Conservation (phyloP, 306 rosid genomes). For the Quercus rubra region DNA sequence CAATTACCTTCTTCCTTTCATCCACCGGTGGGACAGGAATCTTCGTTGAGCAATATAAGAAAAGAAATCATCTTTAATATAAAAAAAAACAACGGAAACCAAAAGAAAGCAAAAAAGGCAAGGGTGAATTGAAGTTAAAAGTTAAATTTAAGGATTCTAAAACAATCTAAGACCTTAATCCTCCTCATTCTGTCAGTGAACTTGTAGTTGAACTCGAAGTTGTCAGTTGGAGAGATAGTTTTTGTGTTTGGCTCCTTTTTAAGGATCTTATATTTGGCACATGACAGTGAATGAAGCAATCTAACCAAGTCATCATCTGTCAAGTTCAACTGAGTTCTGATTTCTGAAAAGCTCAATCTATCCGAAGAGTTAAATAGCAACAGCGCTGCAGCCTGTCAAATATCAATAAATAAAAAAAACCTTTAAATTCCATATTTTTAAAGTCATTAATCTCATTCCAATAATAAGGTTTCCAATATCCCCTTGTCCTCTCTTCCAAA, state of each 20-base stretch:
- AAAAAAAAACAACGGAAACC: not conserved
- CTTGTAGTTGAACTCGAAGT: constrained; percentile 68
- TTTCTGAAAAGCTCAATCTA: constrained; percentile 70
- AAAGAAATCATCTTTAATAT: not conserved
- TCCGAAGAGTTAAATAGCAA: constrained; percentile 75
- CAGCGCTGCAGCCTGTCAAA: constrained; percentile 70
- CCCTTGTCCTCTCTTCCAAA: not conserved
- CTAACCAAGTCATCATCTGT: constrained; percentile 64
- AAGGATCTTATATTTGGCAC: constrained; percentile 81
- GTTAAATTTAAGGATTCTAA: not conserved
- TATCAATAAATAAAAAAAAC: not conserved
- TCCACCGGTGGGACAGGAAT: constrained; percentile 82
- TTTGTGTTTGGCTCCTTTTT: constrained; percentile 64
- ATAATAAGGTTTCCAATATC: not conserved
- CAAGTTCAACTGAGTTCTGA: constrained; percentile 72
- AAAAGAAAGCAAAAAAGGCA: not conserved
- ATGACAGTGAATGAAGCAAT: constrained; percentile 76
- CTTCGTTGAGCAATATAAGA: constrained; percentile 26
- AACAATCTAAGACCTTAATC: constrained; percentile 53
- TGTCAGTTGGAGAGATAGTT: constrained; percentile 49
- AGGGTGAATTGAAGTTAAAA: not conserved
- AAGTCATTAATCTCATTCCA: not conserved
- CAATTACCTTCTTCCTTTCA: constrained; percentile 76
- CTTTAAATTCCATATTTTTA: too few relatives aligned
- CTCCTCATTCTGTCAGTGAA: constrained; percentile 81